Conservation (phyloP, 2,329 filamentous ascomycete species). For the Waltergamsia citrina region DNA sequence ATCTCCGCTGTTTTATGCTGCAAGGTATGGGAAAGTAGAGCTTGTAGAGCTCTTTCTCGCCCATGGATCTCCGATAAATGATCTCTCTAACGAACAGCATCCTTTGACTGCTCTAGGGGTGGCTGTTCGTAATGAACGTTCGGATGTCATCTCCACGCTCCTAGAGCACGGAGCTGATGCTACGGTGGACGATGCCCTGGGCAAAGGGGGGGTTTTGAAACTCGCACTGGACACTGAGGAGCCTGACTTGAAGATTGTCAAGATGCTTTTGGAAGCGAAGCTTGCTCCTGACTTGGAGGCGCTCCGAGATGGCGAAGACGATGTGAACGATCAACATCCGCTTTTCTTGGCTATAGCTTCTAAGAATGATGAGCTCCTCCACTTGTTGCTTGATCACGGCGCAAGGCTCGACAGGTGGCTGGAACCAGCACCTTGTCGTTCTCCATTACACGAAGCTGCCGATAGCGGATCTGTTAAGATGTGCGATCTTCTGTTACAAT, state of each 20-base stretch:
- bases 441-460: slow-evolving; percentile 10
- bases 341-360: no score
- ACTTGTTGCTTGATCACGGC: slow-evolving; percentile 10
- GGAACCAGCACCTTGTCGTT: background rate
- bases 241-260: slow-evolving; percentile 6
- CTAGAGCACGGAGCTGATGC: slow-evolving; percentile 13
- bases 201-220: slow-evolving; percentile 6
- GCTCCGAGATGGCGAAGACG: no score
- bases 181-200: slow-evolving; percentile 11
- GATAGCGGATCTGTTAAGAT: slow-evolving; percentile 7
- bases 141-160: slow-evolving; percentile 10
- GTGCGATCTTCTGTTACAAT: slow-evolving; percentile 9
- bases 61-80: no score
- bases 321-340: no score
- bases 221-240: slow-evolving; percentile 4
- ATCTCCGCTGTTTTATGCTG: no score
- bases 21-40: no score
- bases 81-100: slow-evolving; percentile 3
- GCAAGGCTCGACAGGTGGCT: slow-evolving; percentile 9
- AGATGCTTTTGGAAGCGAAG: slow-evolving; percentile 8
- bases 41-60: no score
- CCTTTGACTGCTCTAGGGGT: slow-evolving; percentile 9
- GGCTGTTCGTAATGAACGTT: slow-evolving; percentile 8
- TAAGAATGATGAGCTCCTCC: slow-evolving; percentile 7
- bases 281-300: no score